Base-by-base conservation (phyloP, 2,329 filamentous ascomycete genomes). In the Penicillium sp. region DNA sequence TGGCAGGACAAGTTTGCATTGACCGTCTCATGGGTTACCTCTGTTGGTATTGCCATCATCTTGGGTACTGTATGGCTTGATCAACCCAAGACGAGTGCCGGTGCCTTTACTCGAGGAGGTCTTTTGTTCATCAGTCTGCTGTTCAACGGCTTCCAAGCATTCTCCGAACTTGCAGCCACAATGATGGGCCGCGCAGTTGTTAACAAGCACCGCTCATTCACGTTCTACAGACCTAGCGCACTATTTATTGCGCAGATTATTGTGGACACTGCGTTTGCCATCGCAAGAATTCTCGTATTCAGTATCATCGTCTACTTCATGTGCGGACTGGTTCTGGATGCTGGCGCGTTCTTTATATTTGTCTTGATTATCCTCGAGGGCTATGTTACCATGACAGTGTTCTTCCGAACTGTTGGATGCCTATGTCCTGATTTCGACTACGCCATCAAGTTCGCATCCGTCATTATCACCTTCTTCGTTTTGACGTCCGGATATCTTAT, bases 71-170 rank as follows among this genome's bases (percentile, higher is more conserved):
- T 94, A 4, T 96, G 88, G 78, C 80, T 91, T 55, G 78, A 90
- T 35, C 81, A 90, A 34, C 84, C 85, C 1, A 72, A 84, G 49
- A 83, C 80, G 0, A 80, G 77, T 1, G 83, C 84, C 32, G 89
- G 86, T 38, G 88, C 89, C 3, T 95, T 94, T 73, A 89, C 86
- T 62, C 86, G 90, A 69, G 90, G 90, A 59, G 90, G 90, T 77
- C 82, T 93, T 1, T 78, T 95, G 48, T 95, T 95, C 75, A 85
- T 91, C 51, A 79, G 88, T 23, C 81, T 95, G 2, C 75, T 95
- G 5, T 93, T 93, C 80, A 93, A 93, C 70, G 88, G 88, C n/a
- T 93, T 95, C 72, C 86, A 91, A 67, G 89, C 90, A 25, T 92
- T 94, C 67, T 84, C 87, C 0, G 90, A 95, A 70, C 75, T 96